Percentiles rank a stretch among this genome's conserved stretches.
Conservation (phyloP, 495 filamentous ascomycete species). For the Penicillium maclennaniae region DNA sequence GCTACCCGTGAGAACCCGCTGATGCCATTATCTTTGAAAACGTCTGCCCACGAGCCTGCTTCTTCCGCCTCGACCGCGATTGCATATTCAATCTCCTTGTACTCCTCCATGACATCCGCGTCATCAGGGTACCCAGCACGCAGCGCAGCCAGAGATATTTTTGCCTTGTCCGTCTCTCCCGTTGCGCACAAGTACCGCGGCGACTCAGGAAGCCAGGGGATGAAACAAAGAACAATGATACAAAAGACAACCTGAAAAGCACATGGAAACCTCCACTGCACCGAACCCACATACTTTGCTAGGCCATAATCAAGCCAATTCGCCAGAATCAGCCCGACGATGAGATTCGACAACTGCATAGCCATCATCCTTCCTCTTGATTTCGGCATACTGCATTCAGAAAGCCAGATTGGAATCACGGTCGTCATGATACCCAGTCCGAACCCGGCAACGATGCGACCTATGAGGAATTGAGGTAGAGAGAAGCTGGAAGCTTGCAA, state of each 20-base stretch:
- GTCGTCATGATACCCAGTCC: constrained; percentile 62
- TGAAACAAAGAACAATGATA: constrained; percentile 25
- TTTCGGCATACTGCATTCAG: constrained; percentile 62
- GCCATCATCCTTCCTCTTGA: constrained; percentile 59
- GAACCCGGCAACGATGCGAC: constrained; percentile 68
- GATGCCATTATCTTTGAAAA: constrained; percentile 18
- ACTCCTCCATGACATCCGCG: constrained; percentile 8
- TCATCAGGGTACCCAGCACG: constrained; percentile 10
- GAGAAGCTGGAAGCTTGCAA: constrained; percentile 44
- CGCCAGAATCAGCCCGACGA: constrained; percentile 15
- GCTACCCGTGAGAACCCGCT: constrained; percentile 13
- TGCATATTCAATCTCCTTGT: constrained; percentile 18
- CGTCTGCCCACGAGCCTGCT: constrained; percentile 15
- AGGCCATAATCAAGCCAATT: constrained; percentile 26
- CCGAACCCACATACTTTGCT: constrained; percentile 4
- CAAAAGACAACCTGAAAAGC: constrained; percentile 58
- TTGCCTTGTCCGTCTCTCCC: constrained; percentile 50
- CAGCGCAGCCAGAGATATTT: constrained; percentile 49
- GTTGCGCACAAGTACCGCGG: constrained; percentile 39
- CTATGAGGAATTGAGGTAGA: constrained; percentile 56
- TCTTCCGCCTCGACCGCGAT: constrained; percentile 17
- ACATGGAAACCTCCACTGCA: constrained; percentile 52
- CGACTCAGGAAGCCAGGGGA: constrained; percentile 29
- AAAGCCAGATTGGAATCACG: constrained; percentile 66
- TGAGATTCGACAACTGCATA: constrained; percentile 26